A percentile compares a stretch with the other conserved stretches of the same genome.
phyloP scores from a whole-genome alignment of 2,329 filamentous ascomycete genomes.

The Botrytis medusae region DNA sequence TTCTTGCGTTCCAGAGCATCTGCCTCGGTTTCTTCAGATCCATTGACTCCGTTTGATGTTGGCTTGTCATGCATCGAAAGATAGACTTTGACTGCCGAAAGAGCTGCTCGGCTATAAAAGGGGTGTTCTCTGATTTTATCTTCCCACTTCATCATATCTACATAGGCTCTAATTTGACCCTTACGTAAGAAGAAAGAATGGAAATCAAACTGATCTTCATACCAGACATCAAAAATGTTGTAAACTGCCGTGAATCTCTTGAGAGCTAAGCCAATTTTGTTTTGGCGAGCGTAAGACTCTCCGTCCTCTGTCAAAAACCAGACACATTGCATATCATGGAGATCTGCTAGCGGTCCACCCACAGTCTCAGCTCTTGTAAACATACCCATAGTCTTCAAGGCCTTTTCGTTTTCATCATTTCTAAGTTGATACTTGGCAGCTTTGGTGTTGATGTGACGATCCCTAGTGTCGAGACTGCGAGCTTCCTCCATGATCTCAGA shows the following conservation, averaged over 20 bases:
- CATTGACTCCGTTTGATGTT: constrained; percentile 62
- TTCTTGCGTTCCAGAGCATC: constrained; percentile 76
- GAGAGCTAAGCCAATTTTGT: constrained; percentile 79
- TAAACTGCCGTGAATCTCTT: constrained; percentile 88
- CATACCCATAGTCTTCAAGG: constrained; percentile 83
- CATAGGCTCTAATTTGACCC: constrained; percentile 89
- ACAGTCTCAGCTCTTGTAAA: constrained; percentile 91
- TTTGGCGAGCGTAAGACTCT: constrained; percentile 79
- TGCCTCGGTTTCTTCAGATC: constrained; percentile 49
- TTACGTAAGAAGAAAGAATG: constrained; percentile 97
- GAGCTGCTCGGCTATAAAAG: constrained; percentile 82
- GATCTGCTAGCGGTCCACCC: constrained; percentile 83
- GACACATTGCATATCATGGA: constrained; percentile 97
- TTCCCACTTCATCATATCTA: constrained; percentile 97
- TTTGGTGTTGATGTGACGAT: constrained; percentile 98
- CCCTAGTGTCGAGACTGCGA: constrained; percentile 79
- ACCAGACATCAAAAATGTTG: constrained; percentile 95
- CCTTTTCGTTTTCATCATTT: constrained; percentile 85
- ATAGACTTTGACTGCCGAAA: constrained; percentile 80
- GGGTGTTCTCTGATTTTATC: constrained; percentile 88
- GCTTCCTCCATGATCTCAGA: constrained; percentile 87
- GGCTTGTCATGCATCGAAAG: constrained; percentile 75
- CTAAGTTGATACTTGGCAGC: constrained; percentile 94
- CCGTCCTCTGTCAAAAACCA: constrained; percentile 97
- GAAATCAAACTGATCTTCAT: constrained; percentile 98